These are phyloP conservation scores for Gossypium turneri DNA, from an alignment of 345 rosid species.

Conservation along the genomic window DNA sequence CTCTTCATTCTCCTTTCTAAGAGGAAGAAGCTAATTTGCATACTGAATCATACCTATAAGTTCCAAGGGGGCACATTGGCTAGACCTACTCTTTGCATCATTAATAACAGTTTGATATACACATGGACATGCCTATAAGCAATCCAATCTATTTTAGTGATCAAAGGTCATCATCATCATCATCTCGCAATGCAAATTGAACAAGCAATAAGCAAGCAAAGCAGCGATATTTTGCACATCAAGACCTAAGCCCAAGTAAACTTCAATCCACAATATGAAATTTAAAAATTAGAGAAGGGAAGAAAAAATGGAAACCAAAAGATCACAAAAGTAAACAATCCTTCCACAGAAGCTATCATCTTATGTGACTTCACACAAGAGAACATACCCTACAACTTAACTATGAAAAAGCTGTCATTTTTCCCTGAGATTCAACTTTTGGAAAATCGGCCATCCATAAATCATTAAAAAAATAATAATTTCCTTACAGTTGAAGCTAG, in stretches of 20 bases:
- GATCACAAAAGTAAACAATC: not conserved
- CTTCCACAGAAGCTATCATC: not conserved
- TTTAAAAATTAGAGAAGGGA: not conserved
- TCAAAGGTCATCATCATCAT: not conserved
- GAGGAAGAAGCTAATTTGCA: not conserved
- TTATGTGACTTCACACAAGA: not conserved
- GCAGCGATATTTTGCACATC: not conserved
- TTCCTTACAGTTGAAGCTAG: not conserved
- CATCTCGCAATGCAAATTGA: not conserved
- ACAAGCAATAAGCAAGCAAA: slow-evolving; percentile 9
- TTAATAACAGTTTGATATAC: not conserved
- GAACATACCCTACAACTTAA: not conserved
- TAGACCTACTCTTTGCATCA: not conserved
- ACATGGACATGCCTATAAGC: not conserved
- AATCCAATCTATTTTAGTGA: not conserved
- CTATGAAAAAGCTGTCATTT: no score
- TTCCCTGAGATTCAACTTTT: not conserved
- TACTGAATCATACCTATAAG: not conserved
- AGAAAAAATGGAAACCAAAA: not conserved
- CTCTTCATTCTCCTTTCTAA: not conserved
- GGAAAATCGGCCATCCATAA: not conserved
- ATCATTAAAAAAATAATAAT: not conserved
- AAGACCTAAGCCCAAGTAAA: not conserved
- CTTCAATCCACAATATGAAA: not conserved
- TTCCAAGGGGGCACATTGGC: not conserved